Base-by-base conservation (phyloP, 305 asterid species). In the Fraxinus greggii region DNA sequence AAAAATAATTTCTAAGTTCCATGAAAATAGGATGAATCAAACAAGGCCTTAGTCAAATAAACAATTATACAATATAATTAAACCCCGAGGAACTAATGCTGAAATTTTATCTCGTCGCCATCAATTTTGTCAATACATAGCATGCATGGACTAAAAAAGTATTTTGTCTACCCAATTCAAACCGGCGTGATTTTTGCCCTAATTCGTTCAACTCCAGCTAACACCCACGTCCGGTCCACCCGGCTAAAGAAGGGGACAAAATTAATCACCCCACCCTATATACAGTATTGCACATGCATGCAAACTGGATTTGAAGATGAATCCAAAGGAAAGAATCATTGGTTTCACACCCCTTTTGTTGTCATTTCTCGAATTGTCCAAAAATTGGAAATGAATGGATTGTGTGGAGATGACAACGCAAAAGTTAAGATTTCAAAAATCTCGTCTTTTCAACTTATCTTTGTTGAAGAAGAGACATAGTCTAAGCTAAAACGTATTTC, bases 331-430 rank as follows among this genome's bases (percentile, higher is more conserved):
- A 31, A 42, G 54, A 24, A 15, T 65, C 73, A 23, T 38, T 48
- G 78, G 10, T 80, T 80, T 80, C 80, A 70, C 79, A 70, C 79
- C 1, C 7, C 38, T 76, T 78, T 78, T 15, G 74, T 10, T 59
- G 82, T 78, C 51, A 7, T 21, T 32, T 12, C 24, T 72, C 26
- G 1, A 42, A 72, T 31, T 40, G 63, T 73, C 78, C 81, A 81
- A 84, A 81, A 61, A 72, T 59, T 38, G 40, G 51, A 81, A 78
- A 4, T 42, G 75, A 33, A 61, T 12, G 3, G 72, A 5, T 29
- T 72, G 19, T 81, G 69, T 10, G 48, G 32, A 78, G 77, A 73
- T 32, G 78, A 78, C 85, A 73, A 13, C 87, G 74, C 83, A 38
- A 78, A 78, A 74, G 61, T 78, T 73, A 26, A 65, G 42, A 73